Evolutionary conservation across 2,329 filamentous ascomycete species (phyloP).

Genomic region (Rhynchosporium agropyri): DNA sequence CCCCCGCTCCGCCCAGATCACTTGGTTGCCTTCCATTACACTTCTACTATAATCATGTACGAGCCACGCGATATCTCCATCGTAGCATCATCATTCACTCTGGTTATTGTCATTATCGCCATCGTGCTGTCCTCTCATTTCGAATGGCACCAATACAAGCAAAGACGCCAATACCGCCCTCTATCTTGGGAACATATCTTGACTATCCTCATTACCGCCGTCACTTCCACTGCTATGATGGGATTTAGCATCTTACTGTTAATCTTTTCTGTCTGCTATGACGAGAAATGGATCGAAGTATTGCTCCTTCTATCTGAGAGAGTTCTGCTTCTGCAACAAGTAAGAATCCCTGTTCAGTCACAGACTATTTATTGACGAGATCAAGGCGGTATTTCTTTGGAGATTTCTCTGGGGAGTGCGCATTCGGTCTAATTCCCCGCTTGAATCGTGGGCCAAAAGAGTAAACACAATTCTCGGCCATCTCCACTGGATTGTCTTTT

Average conservation of each 20-base stretch:
- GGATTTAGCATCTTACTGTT: constrained; percentile 6
- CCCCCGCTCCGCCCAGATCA: not conserved
- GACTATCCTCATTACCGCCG: not conserved
- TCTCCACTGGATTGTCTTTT: constrained; percentile 11
- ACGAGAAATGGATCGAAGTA: constrained; percentile 11
- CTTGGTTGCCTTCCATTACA: not conserved
- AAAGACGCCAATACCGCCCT: constrained; percentile 4
- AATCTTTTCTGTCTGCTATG: constrained; percentile 1
- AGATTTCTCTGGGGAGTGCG: constrained; percentile 1
- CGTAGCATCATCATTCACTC: constrained; percentile 7
- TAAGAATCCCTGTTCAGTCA: constrained; percentile 6
- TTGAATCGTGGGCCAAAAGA: not conserved
- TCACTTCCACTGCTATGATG: not conserved
- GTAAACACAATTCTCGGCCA: constrained; percentile 1
- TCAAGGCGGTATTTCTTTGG: constrained; percentile 5
- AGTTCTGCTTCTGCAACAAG: constrained; percentile 2
- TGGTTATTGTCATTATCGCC: not conserved
- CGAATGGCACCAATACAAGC: constrained; percentile 9
- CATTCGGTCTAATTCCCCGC: not conserved
- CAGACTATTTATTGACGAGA: constrained; percentile 9
- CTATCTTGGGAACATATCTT: constrained; percentile 9
- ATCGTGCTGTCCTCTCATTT: constrained; percentile 10
- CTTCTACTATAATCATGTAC: constrained; percentile 5
- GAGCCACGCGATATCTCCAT: constrained; percentile 4
- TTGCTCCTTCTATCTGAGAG: constrained; percentile 5